Evolutionary conservation across 139 green algal genomes (phyloP), one percentile per base, ranked within the genome.

Genomic region (Volvox africanus): DNA sequence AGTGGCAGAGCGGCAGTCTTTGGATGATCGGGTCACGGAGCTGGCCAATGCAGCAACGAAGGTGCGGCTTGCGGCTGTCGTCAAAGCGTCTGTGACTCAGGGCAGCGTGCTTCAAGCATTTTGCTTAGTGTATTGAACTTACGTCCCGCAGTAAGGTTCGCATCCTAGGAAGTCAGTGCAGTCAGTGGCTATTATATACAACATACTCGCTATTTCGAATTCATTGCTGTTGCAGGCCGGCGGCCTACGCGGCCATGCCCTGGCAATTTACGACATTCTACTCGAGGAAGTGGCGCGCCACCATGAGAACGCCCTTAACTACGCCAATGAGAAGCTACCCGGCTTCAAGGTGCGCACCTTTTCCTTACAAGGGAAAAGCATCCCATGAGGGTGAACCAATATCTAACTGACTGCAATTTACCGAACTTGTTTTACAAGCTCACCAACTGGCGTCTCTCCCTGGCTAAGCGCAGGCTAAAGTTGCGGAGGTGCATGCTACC

Each of bases 251-350:
- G 85, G 69, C 44, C 85, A 89, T 21, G 69, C 69, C 28, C 37
- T 82, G 26, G 85, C 37, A 44, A 89, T 89, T 37, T 73, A 73
- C 44, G 69, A 82, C 69, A 89, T 89, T 37, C 85, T 89, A 44
- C 5, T 61, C 9, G 69, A 50, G 22, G 85, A 89, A 71, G 85
- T 75, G 28, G 85, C 37, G 2, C 44, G 44, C 36, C 85, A 89
- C 37, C 37, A 50, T 28, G 69, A 89, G 24, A 73, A 26, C 3
- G 85, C 85, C 19, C 16, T 89, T 9, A 61, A 50, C 85, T 89
- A 89, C 69, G 85, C 85, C 37, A 89, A 89, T 50, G 85, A 89
- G 69, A 89, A 89, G 85, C 69, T 89, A 30, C 85, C 85, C 6
- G 85, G 85, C 37, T 73, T 89, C 67, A 89, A 89, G 83, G 83